A percentile compares a stretch with the other conserved stretches of the same genome.
phyloP scores from a whole-genome alignment of 2,329 filamentous ascomycete species.

The Scopulariopsis brevicaulis region DNA sequence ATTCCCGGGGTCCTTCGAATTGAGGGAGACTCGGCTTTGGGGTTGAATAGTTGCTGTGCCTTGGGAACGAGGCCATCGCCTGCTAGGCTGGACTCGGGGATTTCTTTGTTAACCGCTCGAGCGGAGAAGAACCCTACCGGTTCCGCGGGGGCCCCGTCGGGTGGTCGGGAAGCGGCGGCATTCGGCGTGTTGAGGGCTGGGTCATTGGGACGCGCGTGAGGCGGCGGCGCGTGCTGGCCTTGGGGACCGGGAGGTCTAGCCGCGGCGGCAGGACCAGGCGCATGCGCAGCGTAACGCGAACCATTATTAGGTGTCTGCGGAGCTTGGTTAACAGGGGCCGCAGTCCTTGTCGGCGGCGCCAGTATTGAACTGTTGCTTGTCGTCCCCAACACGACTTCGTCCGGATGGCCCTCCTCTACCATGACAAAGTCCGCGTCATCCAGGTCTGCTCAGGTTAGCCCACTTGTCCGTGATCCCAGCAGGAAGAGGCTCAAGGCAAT shows the following conservation, averaged over 20 bases:
- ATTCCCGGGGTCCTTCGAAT: constrained; percentile 83
- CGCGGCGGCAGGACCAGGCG: background rate
- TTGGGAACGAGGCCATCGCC: constrained; percentile 28
- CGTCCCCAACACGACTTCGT: constrained; percentile 48
- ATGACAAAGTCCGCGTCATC: constrained; percentile 69
- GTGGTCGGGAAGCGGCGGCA: constrained; percentile 16
- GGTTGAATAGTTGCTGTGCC: constrained; percentile 53
- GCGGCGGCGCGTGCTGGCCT: background rate
- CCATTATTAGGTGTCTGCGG: constrained; percentile 22
- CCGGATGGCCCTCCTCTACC: constrained; percentile 57
- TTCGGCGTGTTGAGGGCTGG: background rate
- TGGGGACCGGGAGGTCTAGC: background rate
- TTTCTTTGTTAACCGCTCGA: constrained; percentile 41
- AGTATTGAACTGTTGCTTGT: constrained; percentile 11
- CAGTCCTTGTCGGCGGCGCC: constrained; percentile 9
- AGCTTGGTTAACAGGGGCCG: constrained; percentile 10
- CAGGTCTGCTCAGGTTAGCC: constrained; percentile 36
- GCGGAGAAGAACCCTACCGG: constrained; percentile 60
- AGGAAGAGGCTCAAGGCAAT: background rate
- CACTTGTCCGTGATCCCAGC: background rate
- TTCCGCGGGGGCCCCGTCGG: constrained; percentile 18
- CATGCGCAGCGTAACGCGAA: background rate
- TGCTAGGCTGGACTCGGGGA: constrained; percentile 31
- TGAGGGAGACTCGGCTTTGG: constrained; percentile 67
- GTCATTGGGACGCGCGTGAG: background rate